Base-by-base conservation (phyloP, 2,329 filamentous ascomycete species). In the Microsporum audouinii region DNA sequence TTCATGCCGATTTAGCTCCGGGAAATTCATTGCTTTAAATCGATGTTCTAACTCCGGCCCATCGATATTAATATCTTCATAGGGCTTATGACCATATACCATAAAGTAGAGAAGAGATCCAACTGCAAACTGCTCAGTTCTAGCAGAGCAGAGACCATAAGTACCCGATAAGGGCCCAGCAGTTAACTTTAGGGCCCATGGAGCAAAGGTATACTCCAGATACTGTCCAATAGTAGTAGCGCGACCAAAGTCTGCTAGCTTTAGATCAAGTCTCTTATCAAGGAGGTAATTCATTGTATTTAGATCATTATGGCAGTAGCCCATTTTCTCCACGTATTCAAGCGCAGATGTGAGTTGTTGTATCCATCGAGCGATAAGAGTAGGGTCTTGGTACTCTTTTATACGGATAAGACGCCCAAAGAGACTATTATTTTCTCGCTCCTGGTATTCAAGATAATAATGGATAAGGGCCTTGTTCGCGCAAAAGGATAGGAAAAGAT, bases 41-140 rank as follows among this genome's bases (percentile, higher is more conserved):
- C 63, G 61, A 61, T 31, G 17, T 17, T 59, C 47, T 43, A 43
- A 56, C 59, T 62, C 60, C 31, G 14, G n/a, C n/a, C 29, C 31
- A 17, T 36, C 34, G 4, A 51, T 51, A 4, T 60, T 34, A 39
- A 33, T 34, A 43, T 49, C 29, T 17, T 63, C 62, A 59, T 60
- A 62, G 34, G 61, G 61, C 60, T 66, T 45, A 56, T 66, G 51
- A 27, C 65, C 63, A 53, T 68, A 68, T 60, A 66, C 62, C 61
- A 67, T 64, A 6, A 65, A 66, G 61, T 66, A 68, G n/a, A 66
- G 62, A 49, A 66, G 58, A 45, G 65, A 59, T 8, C 63, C 60
- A 31, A 67, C 36, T 0, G 65, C 62, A 61, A 66, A 66, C 51
- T 67, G 61, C 56, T 68, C 61, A 41, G 66, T 68, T 60, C 63